Evolutionary conservation across 805 yeast genomes (phyloP), one percentile per base, ranked within the genome.

Genomic region (Candida chauliodis): DNA sequence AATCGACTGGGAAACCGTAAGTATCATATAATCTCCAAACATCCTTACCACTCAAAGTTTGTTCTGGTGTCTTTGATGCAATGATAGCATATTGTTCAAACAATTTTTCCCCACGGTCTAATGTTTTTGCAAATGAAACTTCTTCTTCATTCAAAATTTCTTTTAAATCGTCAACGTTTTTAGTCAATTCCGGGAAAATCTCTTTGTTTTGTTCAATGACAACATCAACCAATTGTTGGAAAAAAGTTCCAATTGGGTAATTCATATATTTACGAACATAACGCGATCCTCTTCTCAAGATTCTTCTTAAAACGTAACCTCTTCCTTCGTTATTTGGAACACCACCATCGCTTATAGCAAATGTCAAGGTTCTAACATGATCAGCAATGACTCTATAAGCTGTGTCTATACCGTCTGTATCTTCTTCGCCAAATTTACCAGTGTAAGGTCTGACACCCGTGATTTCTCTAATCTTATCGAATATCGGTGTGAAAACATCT

Each of bases 321-420:
- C 99, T 84, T 53, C 99, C 99, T 59, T 93, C 99, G 57, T 90
- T 93, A 69, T 93, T 93, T 58, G 99, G 99, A 41, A 93, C 97
- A 57, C 99, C 99, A 56, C 99, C 99, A 63, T 93, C 99, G 27
- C 95, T 86, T 43, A 93, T 75, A 35, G 99, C 97, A 63, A 93
- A 87, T 2, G 96, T 87, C 59, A 93, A 75, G 18, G 99, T 93
- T 67, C 99, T 83, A 25, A 93, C 97, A 61, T 93, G 99, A 67
- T 93, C 99, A 40, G 99, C 99, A 51, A 93, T 77, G 30, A 93
- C 98, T 63, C 99, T 80, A 72, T 93, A 93, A 38, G 99, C 98
- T 30, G 97, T 93, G 59, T 93, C 99, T 48, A 93, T 78, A 59
- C 97, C 98, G 57, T 93, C 98, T 22, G 59, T 73, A 55, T 91